phyloP scores from a whole-genome alignment of 257 asterid species.

The Agastache rugosa region DNA sequence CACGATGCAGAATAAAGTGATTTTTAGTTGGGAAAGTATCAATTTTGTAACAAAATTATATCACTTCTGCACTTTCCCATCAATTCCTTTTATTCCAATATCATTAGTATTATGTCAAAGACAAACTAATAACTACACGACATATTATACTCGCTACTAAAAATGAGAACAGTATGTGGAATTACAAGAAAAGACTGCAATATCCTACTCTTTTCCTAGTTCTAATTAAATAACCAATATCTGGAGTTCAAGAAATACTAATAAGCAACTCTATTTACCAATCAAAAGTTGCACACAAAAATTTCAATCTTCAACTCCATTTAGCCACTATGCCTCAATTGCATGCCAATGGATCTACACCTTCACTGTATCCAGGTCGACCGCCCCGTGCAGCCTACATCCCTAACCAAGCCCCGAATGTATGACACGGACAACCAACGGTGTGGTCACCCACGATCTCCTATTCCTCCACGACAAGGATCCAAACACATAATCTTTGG shows the following conservation, averaged over 20 bases:
- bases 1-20: no score
- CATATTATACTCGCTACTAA: background rate
- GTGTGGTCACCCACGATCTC: slow-evolving; percentile 64
- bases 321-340: background rate
- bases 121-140: background rate
- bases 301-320: slow-evolving; percentile 26
- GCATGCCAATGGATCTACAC: background rate
- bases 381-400: background rate
- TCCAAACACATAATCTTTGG: slow-evolving; percentile 76
- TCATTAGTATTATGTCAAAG: background rate
- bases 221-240: slow-evolving; percentile 20
- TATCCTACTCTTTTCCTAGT: background rate
- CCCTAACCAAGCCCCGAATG: slow-evolving; percentile 50
- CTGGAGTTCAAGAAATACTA: background rate
- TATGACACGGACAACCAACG: slow-evolving; percentile 64
- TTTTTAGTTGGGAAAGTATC: no score
- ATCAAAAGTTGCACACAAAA: slow-evolving; percentile 14
- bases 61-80: no score
- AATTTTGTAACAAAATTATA: no score
- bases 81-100: background rate
- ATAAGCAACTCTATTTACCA: slow-evolving; percentile 24
- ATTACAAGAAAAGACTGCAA: slow-evolving; percentile 3
- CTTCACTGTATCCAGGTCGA: background rate
- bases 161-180: background rate
- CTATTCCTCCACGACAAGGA: slow-evolving; percentile 83